Conservation (phyloP, 2,329 filamentous ascomycete species). For the Alternaria panax region DNA sequence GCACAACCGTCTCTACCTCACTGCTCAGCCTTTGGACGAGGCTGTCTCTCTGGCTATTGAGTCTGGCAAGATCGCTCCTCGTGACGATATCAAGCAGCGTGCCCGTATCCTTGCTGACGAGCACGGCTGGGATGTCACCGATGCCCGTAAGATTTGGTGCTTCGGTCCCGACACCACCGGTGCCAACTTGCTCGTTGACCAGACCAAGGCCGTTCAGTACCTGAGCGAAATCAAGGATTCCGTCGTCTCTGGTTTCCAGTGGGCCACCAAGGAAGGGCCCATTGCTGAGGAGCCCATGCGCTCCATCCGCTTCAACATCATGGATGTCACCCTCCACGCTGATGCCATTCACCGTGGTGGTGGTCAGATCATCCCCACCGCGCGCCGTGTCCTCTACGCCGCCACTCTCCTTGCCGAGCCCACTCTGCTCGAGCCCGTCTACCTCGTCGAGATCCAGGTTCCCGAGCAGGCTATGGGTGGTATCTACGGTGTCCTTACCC, state of each 20-base stretch:
- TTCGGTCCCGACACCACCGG: constrained; percentile 98
- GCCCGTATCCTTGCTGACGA: constrained; percentile 96
- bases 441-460: constrained; percentile 99
- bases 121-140: constrained; percentile 98
- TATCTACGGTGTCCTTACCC: constrained; percentile 99
- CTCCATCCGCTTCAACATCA: constrained; percentile 95
- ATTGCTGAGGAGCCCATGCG: constrained; percentile 99
- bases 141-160: constrained; percentile 99
- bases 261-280: constrained; percentile 97
- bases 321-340: constrained; percentile 99
- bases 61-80: constrained; percentile 85
- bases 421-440: constrained; percentile 93
- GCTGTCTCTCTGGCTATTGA: constrained; percentile 92
- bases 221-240: constrained; percentile 99
- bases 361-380: constrained; percentile 97
- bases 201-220: constrained; percentile 99
- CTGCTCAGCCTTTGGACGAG: constrained; percentile 88
- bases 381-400: constrained; percentile 97
- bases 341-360: constrained; percentile 99
- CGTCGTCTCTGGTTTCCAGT: constrained; percentile 99
- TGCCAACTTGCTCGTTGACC: constrained; percentile 98
- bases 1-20: constrained; percentile 99
- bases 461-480: constrained; percentile 99
- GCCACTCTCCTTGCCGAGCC: constrained; percentile 89
- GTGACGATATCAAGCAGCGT: constrained; percentile 99